Percentiles rank a stretch among this genome's conserved stretches.
Evolutionary conservation across 2,329 filamentous ascomycete genomes (phyloP).

Genomic region (Pseudocercospora macadamiae): DNA sequence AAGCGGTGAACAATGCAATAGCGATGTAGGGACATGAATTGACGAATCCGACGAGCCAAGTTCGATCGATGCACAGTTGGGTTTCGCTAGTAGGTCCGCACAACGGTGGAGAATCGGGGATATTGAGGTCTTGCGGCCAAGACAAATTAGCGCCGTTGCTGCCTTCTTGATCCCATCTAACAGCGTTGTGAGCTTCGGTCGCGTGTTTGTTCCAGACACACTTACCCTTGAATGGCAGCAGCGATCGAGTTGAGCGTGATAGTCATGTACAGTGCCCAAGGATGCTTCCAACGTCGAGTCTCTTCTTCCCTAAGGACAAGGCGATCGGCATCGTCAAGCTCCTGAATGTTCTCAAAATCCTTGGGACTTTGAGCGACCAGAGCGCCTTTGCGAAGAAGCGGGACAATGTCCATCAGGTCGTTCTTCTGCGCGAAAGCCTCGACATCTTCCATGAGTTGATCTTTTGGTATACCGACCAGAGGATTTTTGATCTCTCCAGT

Average conservation of each 20-base stretch:
- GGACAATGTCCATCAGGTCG: slow-evolving; percentile 45
- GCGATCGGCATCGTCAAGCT: slow-evolving; percentile 50
- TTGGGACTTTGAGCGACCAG: slow-evolving; percentile 57
- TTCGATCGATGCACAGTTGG: background rate
- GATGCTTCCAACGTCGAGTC: slow-evolving; percentile 55
- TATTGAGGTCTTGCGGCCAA: slow-evolving; percentile 24
- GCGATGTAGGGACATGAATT: slow-evolving; percentile 54
- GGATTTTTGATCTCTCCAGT: slow-evolving; percentile 19
- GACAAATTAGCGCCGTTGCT: slow-evolving; percentile 32
- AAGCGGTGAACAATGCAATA: slow-evolving; percentile 31
- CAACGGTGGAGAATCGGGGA: slow-evolving; percentile 15
- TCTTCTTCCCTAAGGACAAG: slow-evolving; percentile 47
- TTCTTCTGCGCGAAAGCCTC: slow-evolving; percentile 17
- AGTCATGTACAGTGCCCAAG: slow-evolving; percentile 53
- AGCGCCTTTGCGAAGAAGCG: slow-evolving; percentile 55
- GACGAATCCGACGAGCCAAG: slow-evolving; percentile 2
- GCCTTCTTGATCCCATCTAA: slow-evolving; percentile 34
- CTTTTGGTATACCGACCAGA: slow-evolving; percentile 15
- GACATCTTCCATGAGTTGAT: slow-evolving; percentile 15
- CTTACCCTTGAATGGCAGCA: slow-evolving; percentile 28
- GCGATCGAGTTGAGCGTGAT: slow-evolving; percentile 32
- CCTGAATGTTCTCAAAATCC: slow-evolving; percentile 52
- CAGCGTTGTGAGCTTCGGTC: background rate
- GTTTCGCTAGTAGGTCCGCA: background rate
- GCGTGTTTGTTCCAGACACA: background rate